Conservation (phyloP, 1,284 basidiomycete genomes). For the Pseudozyma hubeiensis region DNA sequence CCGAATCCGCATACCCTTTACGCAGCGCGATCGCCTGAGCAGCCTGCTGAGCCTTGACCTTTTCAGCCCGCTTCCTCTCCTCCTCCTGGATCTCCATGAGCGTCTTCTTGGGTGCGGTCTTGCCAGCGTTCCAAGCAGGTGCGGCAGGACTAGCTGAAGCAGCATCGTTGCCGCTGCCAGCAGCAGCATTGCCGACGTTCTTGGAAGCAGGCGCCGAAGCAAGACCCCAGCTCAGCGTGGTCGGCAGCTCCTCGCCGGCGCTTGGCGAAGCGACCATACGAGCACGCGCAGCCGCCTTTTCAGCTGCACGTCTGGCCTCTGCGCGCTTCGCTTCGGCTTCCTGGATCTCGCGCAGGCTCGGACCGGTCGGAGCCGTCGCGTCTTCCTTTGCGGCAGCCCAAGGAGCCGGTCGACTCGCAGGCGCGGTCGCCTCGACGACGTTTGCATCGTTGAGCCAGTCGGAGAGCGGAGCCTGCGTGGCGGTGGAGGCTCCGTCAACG, state of each 20-base stretch:
- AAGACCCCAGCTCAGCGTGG: constrained; percentile 71
- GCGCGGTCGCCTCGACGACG: constrained; percentile 18
- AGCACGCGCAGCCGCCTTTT: constrained; percentile 65
- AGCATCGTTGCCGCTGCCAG: constrained; percentile 74
- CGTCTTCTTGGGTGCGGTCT: constrained; percentile 79
- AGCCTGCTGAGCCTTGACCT: constrained; percentile 74
- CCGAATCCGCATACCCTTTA: constrained; percentile 82
- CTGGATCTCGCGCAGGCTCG: constrained; percentile 91
- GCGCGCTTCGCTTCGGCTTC: constrained; percentile 87
- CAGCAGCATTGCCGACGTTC: constrained; percentile 54
- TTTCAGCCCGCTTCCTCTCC: constrained; percentile 74
- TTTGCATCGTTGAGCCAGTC: constrained; percentile 48
- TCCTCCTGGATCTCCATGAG: constrained; percentile 99
- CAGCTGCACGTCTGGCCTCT: constrained; percentile 74
- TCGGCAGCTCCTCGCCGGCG: constrained; percentile 49
- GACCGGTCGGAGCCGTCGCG: constrained; percentile 34
- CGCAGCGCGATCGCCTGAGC: constrained; percentile 67
- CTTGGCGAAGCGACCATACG: constrained; percentile 56
- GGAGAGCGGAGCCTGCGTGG: constrained; percentile 39
- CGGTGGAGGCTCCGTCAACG: constrained; percentile 6
- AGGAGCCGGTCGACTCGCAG: constrained; percentile 58
- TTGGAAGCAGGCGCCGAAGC: constrained; percentile 66
- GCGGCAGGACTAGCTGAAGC: constrained; percentile 72
- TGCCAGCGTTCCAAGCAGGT: constrained; percentile 53
- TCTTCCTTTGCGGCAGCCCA: constrained; percentile 64